phyloP scores from a whole-genome alignment of 2,329 filamentous ascomycete species.

The Fusarium nygamai region DNA sequence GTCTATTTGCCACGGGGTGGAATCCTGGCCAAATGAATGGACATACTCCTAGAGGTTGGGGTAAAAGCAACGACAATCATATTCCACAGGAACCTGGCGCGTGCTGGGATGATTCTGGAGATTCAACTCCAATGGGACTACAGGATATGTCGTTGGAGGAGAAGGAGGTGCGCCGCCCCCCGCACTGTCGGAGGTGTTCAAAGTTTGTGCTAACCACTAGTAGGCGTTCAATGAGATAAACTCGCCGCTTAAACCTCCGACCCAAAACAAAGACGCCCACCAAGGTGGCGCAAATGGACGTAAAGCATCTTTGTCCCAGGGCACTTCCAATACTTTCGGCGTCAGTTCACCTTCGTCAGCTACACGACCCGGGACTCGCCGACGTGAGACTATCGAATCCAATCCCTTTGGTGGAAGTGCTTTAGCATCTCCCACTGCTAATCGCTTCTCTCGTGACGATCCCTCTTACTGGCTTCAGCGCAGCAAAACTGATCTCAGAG shows the following conservation, averaged over 20 bases:
- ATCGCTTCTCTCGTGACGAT: constrained; percentile 72
- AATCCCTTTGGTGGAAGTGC: constrained; percentile 67
- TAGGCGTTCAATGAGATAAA: constrained; percentile 92
- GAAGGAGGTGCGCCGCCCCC: constrained; percentile 61
- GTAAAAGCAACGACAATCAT: constrained; percentile 78
- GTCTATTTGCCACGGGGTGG: constrained; percentile 81
- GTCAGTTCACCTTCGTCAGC: constrained; percentile 77
- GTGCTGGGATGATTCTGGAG: constrained; percentile 85
- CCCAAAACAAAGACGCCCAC: constrained; percentile 74
- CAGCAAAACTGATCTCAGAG: constrained; percentile 63
- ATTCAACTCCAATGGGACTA: constrained; percentile 76
- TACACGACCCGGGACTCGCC: constrained; percentile 77
- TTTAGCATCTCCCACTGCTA: constrained; percentile 69
- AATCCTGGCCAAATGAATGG: constrained; percentile 78
- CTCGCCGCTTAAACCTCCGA: constrained; percentile 87
- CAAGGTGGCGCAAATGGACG: constrained; percentile 72
- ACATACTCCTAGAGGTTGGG: constrained; percentile 73
- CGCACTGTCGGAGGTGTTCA: background rate
- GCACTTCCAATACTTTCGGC: constrained; percentile 70
- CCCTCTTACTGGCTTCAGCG: constrained; percentile 66
- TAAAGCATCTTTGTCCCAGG: constrained; percentile 84
- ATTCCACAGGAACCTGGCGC: constrained; percentile 84
- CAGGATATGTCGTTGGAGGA: constrained; percentile 73
- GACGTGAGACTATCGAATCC: constrained; percentile 81
- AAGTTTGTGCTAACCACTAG: constrained; percentile 36